Evolutionary conservation across 2,329 filamentous ascomycete genomes (phyloP), one percentile per base, ranked within the genome.

Genomic region (Elsinoe ampelina): DNA sequence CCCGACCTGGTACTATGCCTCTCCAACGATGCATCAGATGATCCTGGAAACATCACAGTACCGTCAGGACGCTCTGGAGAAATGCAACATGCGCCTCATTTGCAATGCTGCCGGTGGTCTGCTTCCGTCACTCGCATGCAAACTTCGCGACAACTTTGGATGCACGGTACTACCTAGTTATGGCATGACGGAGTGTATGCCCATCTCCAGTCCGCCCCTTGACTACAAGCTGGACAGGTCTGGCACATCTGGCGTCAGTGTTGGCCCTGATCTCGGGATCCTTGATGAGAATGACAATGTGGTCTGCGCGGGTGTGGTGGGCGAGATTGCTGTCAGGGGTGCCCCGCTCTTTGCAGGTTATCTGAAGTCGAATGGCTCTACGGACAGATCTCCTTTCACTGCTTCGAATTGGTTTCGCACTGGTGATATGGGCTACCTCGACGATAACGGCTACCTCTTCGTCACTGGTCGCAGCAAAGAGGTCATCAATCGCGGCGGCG

Each of bases 101-200:
- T 81, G 78, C 65, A 81, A 80, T 62, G 78, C 78, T 8, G 78
- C 78, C 30, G 78, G 77, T 42, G 77, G 75, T 20, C 68, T 81
- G 2, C 68, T 80, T 2, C 78, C 79, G 1, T 75, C 77, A 1
- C 66, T 81, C 38, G 78, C 78, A 0, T 64, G 66, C 26, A 74
- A 74, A 54, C 68, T 81, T 8, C 71, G 72, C 13, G 72, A 78
- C 57, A 77, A 73, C 0, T 82, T 81, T 65, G 67, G 72, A 10
- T 79, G 76, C 57, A 72, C 71, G 2, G 74, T 82, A 2, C 69
- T 82, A 15, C 79, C 79, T 2, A 80, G 77, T 60, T 81, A 82
- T 61, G 79, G 78, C 15, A 81, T 82, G 79, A 82, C 79, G 1
- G 79, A 81, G 68, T 81, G 78, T 61, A 80, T 80, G 77, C 79